Evolutionary conservation across 2,329 filamentous ascomycete species (phyloP).

Genomic region (Alternaria incomplexa): DNA sequence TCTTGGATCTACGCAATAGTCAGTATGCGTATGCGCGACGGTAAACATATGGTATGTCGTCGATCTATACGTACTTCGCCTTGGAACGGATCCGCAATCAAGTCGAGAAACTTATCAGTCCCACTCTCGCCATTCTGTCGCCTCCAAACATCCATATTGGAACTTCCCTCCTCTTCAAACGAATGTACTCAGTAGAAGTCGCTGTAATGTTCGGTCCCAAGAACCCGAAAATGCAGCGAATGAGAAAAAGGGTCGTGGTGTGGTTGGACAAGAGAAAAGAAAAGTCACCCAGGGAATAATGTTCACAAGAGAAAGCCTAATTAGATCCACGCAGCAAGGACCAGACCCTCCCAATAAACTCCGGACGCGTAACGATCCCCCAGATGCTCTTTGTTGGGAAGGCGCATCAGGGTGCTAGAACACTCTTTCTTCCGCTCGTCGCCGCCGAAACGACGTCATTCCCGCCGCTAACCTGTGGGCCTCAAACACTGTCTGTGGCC

Average conservation of each 20-base stretch:
- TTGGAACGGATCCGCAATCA: slow-evolving; percentile 51
- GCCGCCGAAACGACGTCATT: slow-evolving; percentile 12
- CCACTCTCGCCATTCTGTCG: slow-evolving; percentile 20
- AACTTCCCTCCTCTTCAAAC: not conserved
- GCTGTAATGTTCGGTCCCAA: not conserved
- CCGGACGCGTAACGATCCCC: slow-evolving; percentile 10
- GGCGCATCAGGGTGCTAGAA: slow-evolving; percentile 7
- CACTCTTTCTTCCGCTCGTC: slow-evolving; percentile 9
- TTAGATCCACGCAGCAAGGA: not conserved
- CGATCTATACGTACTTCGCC: slow-evolving; percentile 28
- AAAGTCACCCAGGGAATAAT: not conserved
- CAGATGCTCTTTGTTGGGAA: slow-evolving; percentile 10
- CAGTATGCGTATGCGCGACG: not conserved
- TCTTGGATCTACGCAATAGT: slow-evolving; percentile 56
- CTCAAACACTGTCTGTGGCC: not conserved
- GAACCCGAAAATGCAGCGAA: not conserved
- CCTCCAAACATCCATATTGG: slow-evolving; percentile 17
- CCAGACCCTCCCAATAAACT: not conserved
- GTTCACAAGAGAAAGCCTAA: not conserved
- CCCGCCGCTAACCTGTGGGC: slow-evolving; percentile 1
- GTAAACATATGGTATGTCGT: not conserved
- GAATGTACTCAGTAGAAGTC: slow-evolving; percentile 2
- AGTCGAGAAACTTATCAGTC: slow-evolving; percentile 46
- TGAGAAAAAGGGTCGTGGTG: not conserved
- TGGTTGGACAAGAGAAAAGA: not conserved